Evolutionary conservation across 768 basidiomycete genomes (phyloP).

Genomic region (Suillus clintonianus): DNA sequence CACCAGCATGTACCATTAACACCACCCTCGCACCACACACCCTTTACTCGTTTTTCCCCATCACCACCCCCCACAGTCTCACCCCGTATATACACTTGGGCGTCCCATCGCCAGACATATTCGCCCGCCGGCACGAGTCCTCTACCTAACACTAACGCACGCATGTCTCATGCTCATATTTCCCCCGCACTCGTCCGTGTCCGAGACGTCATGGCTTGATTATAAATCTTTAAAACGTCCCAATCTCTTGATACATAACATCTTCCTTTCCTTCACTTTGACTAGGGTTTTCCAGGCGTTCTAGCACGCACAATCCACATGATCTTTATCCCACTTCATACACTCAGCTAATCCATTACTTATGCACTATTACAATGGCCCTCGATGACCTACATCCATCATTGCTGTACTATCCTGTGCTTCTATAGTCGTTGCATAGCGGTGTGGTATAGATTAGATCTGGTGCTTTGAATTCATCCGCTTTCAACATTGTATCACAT

Average conservation of each 20-base stretch:
- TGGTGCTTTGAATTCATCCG: conserved; percentile 30
- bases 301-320: conserved; percentile 17
- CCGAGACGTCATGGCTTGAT: conserved; percentile 37
- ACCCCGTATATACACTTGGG: conserved; percentile 61
- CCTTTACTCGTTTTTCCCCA: conserved; percentile 33
- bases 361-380: conserved; percentile 34
- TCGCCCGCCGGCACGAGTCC: conserved; percentile 43
- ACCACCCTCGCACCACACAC: conserved; percentile 29
- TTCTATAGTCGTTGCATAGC: conserved; percentile 32
- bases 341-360: conserved; percentile 36
- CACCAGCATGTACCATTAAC: conserved; percentile 29
- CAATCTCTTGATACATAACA: conserved; percentile 15
- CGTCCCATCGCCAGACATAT: conserved; percentile 34
- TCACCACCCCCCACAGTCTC: conserved; percentile 59
- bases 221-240: neutral
- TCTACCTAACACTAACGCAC: conserved; percentile 58
- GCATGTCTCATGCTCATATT: conserved; percentile 61
- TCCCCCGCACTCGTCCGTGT: conserved; percentile 48
- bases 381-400: conserved; percentile 22
- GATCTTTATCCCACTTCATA: conserved; percentile 23
- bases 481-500: conserved; percentile 38
- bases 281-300: conserved; percentile 14
- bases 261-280: conserved; percentile 7
- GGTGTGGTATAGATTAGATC: conserved; percentile 34
- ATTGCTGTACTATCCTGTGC: conserved; percentile 36